Percentiles rank a stretch among this genome's conserved stretches.
These are phyloP conservation scores for Phytopythium aichiense DNA, from an alignment of 352 stramenopile species.

Conservation along the genomic window DNA sequence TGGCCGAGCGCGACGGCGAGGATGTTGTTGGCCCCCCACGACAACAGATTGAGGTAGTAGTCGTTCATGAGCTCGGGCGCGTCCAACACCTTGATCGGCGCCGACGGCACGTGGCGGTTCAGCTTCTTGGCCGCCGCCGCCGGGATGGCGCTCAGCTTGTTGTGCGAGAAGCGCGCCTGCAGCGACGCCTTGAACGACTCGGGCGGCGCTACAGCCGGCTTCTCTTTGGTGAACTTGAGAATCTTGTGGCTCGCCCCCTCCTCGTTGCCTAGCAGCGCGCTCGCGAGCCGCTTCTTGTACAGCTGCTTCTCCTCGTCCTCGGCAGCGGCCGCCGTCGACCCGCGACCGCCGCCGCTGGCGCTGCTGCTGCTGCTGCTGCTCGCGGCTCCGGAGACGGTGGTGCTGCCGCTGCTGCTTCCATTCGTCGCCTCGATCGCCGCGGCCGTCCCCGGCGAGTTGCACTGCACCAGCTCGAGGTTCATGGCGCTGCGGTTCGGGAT, in stretches of 20 bases:
- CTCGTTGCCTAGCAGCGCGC: slow-evolving; percentile 74
- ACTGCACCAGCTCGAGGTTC: slow-evolving; percentile 81
- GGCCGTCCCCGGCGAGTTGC: slow-evolving; percentile 51
- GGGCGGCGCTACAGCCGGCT: slow-evolving; percentile 89
- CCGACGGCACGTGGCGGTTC: slow-evolving; percentile 95
- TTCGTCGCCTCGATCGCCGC: slow-evolving; percentile 37
- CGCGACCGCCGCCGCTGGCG: not conserved
- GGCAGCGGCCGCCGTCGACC: slow-evolving; percentile 11
- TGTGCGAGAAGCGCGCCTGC: slow-evolving; percentile 94
- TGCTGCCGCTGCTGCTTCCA: slow-evolving; percentile 18
- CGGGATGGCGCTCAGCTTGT: slow-evolving; percentile 73
- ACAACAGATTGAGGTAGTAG: slow-evolving; percentile 99
- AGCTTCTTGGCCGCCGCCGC: slow-evolving; percentile 79
- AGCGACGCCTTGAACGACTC: slow-evolving; percentile 96
- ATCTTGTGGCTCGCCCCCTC: slow-evolving; percentile 90
- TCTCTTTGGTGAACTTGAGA: slow-evolving; percentile 97
- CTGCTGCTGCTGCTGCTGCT: slow-evolving; percentile 6
- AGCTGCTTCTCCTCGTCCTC: slow-evolving; percentile 77
- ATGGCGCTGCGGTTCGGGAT: slow-evolving; percentile 85
- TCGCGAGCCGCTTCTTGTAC: slow-evolving; percentile 80
- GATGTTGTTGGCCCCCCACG: slow-evolving; percentile 96
- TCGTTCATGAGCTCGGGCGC: slow-evolving; percentile 98
- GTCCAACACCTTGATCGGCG: slow-evolving; percentile 95
- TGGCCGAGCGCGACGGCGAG: slow-evolving; percentile 96
- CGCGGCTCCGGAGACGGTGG: not conserved